phyloP scores from a whole-genome alignment of 1,139 yeast genomes.

The Spencermartinsiella ligniputridi region DNA sequence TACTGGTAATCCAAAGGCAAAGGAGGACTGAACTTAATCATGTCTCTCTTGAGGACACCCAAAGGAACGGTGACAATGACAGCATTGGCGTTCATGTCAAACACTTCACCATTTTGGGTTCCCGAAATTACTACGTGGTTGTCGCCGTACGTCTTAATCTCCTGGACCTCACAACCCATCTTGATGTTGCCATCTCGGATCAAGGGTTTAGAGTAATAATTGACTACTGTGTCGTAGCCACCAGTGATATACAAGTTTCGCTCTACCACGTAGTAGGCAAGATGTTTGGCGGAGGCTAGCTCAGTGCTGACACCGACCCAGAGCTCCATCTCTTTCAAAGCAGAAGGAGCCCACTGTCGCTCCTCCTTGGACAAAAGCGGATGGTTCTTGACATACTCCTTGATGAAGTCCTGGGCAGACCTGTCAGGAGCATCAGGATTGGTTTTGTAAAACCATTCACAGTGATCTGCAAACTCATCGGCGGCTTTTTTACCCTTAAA shows the following conservation, averaged over 20 bases:
- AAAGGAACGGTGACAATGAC: slow-evolving; percentile 73
- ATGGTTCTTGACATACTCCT: slow-evolving; percentile 45
- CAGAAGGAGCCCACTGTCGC: slow-evolving; percentile 45
- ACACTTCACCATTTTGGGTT: slow-evolving; percentile 8
- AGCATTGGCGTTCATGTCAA: slow-evolving; percentile 26
- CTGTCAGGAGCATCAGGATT: slow-evolving; percentile 48
- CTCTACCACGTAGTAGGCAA: slow-evolving; percentile 67
- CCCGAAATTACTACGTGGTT: slow-evolving; percentile 22
- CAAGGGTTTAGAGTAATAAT: slow-evolving; percentile 41
- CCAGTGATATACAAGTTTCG: slow-evolving; percentile 60
- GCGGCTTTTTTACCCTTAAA: slow-evolving; percentile 45
- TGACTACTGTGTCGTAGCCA: slow-evolving; percentile 52
- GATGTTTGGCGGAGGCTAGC: slow-evolving; percentile 55
- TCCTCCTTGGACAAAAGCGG: slow-evolving; percentile 49
- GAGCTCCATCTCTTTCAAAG: slow-evolving; percentile 55
- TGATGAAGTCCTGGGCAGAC: slow-evolving; percentile 47
- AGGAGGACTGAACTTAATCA: slow-evolving; percentile 55
- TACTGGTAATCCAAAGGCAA: slow-evolving; percentile 42
- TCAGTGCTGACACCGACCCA: slow-evolving; percentile 75
- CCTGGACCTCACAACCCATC: slow-evolving; percentile 43
- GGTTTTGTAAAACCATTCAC: slow-evolving; percentile 52
- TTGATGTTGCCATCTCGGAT: slow-evolving; percentile 33
- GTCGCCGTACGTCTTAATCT: slow-evolving; percentile 32
- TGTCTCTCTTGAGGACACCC: slow-evolving; percentile 44
- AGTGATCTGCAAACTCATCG: slow-evolving; percentile 56